These are phyloP conservation scores for Alternaria triticimaculans DNA, from an alignment of 2,329 filamentous ascomycete species.

Conservation along the genomic window DNA sequence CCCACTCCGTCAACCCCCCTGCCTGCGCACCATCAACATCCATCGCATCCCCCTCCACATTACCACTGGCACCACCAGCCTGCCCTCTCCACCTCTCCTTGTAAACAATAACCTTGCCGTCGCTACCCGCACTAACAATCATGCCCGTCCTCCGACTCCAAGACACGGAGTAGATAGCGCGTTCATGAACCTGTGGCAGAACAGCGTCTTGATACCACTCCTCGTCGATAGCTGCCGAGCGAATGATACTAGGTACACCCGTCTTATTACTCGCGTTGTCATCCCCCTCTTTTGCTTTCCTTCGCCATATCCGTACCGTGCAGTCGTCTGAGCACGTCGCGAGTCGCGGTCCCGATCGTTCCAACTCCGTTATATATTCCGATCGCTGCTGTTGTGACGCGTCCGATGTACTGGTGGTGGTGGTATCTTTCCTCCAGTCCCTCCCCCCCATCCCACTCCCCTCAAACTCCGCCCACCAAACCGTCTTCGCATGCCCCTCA, in stretches of 20 bases:
- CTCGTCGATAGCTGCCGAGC: slow-evolving; percentile 73
- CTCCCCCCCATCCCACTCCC: slow-evolving; percentile 45
- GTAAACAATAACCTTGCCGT: slow-evolving; percentile 52
- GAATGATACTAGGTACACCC: slow-evolving; percentile 88
- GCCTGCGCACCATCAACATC: slow-evolving; percentile 22
- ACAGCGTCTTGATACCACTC: slow-evolving; percentile 79
- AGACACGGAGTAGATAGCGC: slow-evolving; percentile 81
- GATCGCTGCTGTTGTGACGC: slow-evolving; percentile 41
- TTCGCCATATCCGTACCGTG: slow-evolving; percentile 79
- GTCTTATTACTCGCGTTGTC: slow-evolving; percentile 55
- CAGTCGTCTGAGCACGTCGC: slow-evolving; percentile 86
- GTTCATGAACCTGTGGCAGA: slow-evolving; percentile 77
- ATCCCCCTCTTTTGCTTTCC: slow-evolving; percentile 63
- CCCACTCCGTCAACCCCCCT: slow-evolving; percentile 67
- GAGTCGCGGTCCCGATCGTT: slow-evolving; percentile 63
- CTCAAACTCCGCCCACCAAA: slow-evolving; percentile 84
- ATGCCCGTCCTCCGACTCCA: slow-evolving; percentile 83
- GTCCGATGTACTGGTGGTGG: slow-evolving; percentile 8
- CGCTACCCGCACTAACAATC: slow-evolving; percentile 87
- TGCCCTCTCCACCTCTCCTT: slow-evolving; percentile 23
- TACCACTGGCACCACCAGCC: slow-evolving; percentile 26
- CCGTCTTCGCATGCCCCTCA: slow-evolving; percentile 81
- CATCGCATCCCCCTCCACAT: neutral
- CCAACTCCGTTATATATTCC: slow-evolving; percentile 45
- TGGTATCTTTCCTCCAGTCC: slow-evolving; percentile 24